A percentile compares a stretch with the other conserved stretches of the same genome.
These are phyloP conservation scores for Thielaviopsis populi DNA, from an alignment of 2,329 filamentous ascomycete species.

Conservation along the genomic window DNA sequence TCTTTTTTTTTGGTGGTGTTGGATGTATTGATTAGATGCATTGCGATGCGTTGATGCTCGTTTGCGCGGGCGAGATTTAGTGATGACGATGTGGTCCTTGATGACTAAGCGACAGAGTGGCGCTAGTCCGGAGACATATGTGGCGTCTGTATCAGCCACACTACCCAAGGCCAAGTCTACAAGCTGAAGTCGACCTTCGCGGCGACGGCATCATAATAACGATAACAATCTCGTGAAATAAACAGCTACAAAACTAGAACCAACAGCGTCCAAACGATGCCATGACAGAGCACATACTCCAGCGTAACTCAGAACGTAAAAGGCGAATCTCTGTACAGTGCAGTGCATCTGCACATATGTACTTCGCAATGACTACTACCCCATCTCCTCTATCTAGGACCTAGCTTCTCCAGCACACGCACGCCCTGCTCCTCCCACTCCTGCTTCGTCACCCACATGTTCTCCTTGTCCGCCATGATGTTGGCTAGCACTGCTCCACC, in stretches of 20 bases:
- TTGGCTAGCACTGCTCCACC: slow-evolving; percentile 93
- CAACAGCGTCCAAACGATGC: not conserved
- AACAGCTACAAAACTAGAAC: not conserved
- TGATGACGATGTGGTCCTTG: not conserved
- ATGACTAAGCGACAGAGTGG: no score
- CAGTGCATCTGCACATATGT: not conserved
- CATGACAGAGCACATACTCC: not conserved
- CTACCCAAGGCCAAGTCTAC: not conserved
- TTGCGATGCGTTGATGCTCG: no score
- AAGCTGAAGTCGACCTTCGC: not conserved
- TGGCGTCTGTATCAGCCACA: not conserved
- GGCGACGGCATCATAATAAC: not conserved
- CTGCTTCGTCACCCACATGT: slow-evolving; percentile 95
- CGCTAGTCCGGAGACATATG: not conserved
- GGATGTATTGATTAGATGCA: no score
- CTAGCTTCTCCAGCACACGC: slow-evolving; percentile 77
- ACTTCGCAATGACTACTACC: not conserved
- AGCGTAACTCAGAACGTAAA: not conserved
- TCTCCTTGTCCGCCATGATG: slow-evolving; percentile 97
- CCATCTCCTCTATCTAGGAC: slow-evolving; percentile 51
- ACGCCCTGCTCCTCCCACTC: slow-evolving; percentile 93
- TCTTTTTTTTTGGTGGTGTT: no score
- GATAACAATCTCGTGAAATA: not conserved
- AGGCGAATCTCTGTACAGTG: not conserved
- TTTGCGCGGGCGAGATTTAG: not conserved